Conservation (phyloP, 1,284 basidiomycete genomes). For the Cystobasidium sp. region DNA sequence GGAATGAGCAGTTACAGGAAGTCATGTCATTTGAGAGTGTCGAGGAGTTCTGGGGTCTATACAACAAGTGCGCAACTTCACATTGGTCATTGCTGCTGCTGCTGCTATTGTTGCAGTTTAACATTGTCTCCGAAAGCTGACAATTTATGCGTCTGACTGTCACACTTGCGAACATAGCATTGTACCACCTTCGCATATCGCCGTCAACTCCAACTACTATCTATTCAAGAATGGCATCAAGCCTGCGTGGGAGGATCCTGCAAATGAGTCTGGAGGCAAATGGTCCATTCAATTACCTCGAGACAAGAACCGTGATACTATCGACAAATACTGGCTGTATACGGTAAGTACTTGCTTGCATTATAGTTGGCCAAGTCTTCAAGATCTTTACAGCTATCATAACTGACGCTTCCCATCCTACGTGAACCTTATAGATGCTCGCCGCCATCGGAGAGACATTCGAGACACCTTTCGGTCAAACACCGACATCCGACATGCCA, state of each 20-base stretch:
- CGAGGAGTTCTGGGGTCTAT: constrained; percentile 97
- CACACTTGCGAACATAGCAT: constrained; percentile 60
- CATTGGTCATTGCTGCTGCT: not conserved
- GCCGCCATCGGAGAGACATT: constrained; percentile 96
- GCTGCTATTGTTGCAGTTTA: not conserved
- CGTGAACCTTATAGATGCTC: constrained; percentile 76
- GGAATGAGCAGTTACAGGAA: constrained; percentile 97
- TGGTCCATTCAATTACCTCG: constrained; percentile 97
- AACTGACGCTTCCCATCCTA: no score
- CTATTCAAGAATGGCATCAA: constrained; percentile 97
- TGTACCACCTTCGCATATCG: constrained; percentile 90
- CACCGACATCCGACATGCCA: constrained; percentile 64
- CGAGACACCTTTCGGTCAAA: constrained; percentile 69
- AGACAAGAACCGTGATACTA: constrained; percentile 81
- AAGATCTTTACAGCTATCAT: no score
- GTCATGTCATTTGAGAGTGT: constrained; percentile 92
- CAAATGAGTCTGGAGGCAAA: constrained; percentile 95
- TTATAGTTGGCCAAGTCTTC: no score
- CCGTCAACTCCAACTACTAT: constrained; percentile 97
- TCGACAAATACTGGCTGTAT: constrained; percentile 98
- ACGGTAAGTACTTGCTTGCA: constrained; percentile 67
- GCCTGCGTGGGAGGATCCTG: constrained; percentile 94
- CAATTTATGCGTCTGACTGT: not conserved
- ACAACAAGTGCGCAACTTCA: constrained; percentile 71
- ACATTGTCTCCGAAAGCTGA: not conserved